Evolutionary conservation across 208 protist species (phyloP).

Genomic region (Polymyxa betae): DNA sequence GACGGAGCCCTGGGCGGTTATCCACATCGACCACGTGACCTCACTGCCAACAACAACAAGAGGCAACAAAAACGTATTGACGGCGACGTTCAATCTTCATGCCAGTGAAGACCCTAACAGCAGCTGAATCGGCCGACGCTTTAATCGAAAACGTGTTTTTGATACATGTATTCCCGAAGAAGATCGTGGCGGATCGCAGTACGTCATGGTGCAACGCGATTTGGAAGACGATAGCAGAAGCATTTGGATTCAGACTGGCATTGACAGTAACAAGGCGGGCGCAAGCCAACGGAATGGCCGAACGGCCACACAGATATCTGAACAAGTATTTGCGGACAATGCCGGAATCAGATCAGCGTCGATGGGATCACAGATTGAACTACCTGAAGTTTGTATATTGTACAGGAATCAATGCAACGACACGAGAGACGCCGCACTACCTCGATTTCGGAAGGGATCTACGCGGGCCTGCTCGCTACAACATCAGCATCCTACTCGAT

Average conservation of each 20-base stretch:
- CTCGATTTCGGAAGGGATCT: too few relatives aligned
- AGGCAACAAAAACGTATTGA: neutral
- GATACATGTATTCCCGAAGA: neutral
- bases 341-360: neutral
- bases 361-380: neutral
- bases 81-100: constrained; percentile 1
- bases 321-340: neutral
- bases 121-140: neutral
- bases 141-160: neutral
- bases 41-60: neutral
- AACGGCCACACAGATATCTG: constrained; percentile 1
- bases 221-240: neutral
- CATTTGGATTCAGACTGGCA: neutral
- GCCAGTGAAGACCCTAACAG: neutral
- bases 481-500: too few relatives aligned
- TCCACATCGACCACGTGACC: neutral
- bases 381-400: constrained; percentile 19
- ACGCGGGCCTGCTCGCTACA: too few relatives aligned
- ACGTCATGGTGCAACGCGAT: neutral
- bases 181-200: neutral
- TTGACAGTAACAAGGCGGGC: neutral
- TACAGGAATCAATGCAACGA: too few relatives aligned
- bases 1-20: neutral
- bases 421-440: too few relatives aligned
- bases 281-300: neutral